These are phyloP conservation scores for Pseudocercospora crystallina DNA, from an alignment of 2,329 filamentous ascomycete species.

Conservation along the genomic window DNA sequence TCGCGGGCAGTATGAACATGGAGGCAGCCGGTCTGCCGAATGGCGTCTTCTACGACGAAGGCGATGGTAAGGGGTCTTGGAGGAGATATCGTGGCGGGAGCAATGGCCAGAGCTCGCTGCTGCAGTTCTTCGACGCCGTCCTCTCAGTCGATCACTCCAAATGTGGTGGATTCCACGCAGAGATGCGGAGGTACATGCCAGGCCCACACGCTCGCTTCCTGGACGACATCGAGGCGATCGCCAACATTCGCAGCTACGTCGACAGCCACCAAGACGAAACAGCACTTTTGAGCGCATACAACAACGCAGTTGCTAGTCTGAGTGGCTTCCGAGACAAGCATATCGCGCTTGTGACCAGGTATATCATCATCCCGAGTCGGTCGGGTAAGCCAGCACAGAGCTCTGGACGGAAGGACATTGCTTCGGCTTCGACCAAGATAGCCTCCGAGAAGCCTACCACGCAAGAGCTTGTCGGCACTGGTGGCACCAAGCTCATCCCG, in stretches of 20 bases:
- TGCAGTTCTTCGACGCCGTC: conserved; percentile 56
- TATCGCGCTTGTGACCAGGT: conserved; percentile 54
- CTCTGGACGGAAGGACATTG: conserved; percentile 41
- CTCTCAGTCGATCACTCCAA: conserved; percentile 50
- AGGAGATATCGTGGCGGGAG: conserved; percentile 54
- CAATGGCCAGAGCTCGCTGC: conserved; percentile 56
- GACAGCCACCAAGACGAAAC: conserved; percentile 31
- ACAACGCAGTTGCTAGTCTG: conserved; percentile 47
- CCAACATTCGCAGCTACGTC: conserved; percentile 50
- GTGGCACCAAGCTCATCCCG: conserved; percentile 54
- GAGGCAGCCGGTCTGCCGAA: conserved; percentile 50
- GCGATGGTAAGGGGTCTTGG: conserved; percentile 50
- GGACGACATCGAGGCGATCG: conserved; percentile 44
- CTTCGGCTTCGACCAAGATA: conserved; percentile 46
- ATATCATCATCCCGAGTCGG: conserved; percentile 49
- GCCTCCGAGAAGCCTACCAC: conserved; percentile 33
- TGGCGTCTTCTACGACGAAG: conserved; percentile 55
- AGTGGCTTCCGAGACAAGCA: conserved; percentile 52
- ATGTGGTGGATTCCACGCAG: conserved; percentile 29
- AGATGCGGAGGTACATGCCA: conserved; percentile 58
- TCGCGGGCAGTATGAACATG: conserved; percentile 57
- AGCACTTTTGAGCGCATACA: conserved; percentile 46
- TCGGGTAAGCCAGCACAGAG: conserved; percentile 26
- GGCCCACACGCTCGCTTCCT: conserved; percentile 53
- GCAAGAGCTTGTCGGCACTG: conserved; percentile 49